phyloP scores from a whole-genome alignment of 805 yeast genomes.

The Metschnikowia lochheadii region DNA sequence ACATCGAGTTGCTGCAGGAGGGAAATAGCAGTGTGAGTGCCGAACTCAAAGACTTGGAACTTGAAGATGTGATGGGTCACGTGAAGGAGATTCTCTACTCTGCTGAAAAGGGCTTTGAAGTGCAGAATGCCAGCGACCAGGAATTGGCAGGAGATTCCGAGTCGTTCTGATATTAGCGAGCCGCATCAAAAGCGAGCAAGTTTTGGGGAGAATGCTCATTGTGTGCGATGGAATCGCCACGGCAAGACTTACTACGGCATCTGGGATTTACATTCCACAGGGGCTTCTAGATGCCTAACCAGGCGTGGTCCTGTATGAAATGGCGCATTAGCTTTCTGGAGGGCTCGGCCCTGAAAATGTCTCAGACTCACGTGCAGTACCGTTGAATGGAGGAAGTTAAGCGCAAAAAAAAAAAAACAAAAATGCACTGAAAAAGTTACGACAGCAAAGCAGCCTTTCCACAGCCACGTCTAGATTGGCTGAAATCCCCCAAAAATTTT shows the following conservation, averaged over 20 bases:
- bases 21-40: constrained; percentile 32
- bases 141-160: constrained; percentile 16
- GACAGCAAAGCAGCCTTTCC: not conserved
- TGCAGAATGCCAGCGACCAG: constrained; percentile 16
- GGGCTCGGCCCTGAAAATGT: constrained; percentile 4
- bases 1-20: constrained; percentile 28
- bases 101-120: constrained; percentile 80
- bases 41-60: constrained; percentile 27
- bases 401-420: not conserved
- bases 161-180: constrained; percentile 13
- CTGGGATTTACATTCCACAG: not conserved
- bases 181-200: not conserved
- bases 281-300: not conserved
- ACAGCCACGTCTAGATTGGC: not conserved
- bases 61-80: constrained; percentile 39
- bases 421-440: constrained; percentile 1
- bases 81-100: constrained; percentile 74
- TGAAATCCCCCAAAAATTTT: not conserved
- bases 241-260: not conserved
- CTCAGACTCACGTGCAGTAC: constrained; percentile 1
- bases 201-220: not conserved
- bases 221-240: not conserved
- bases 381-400: not conserved
- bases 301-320: not conserved
- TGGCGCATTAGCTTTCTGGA: not conserved